Conservation (phyloP, 108 stramenopile genomes). For the Nitzschia putrida region DNA sequence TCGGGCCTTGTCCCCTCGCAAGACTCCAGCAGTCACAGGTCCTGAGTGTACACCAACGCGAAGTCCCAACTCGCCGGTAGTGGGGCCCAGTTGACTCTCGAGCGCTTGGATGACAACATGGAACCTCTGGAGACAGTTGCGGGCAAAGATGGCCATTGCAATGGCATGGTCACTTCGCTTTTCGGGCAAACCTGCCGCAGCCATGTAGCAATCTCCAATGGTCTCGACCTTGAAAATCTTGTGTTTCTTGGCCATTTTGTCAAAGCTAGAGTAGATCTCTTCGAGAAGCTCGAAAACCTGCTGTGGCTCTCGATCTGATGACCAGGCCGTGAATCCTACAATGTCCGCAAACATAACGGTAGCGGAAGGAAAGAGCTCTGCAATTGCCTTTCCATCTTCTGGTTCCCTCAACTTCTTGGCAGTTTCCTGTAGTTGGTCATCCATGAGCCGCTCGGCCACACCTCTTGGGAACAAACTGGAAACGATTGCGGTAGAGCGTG, state of each 20-base stretch:
- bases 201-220: conserved; percentile 49
- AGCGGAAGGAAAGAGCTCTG: not conserved
- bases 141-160: conserved; percentile 24
- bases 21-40: conserved; percentile 24
- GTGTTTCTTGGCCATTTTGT: not conserved
- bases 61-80: conserved; percentile 12
- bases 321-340: conserved; percentile 9
- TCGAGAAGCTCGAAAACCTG: conserved; percentile 22
- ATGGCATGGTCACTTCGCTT: conserved; percentile 16
- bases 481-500: not conserved
- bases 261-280: conserved; percentile 10
- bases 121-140: conserved; percentile 14
- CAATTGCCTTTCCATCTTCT: not conserved
- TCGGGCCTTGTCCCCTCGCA: conserved; percentile 17
- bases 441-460: not conserved
- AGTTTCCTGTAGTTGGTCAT: not conserved
- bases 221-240: conserved; percentile 16
- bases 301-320: not conserved
- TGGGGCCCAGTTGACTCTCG: conserved; percentile 14
- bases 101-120: not conserved
- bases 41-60: conserved; percentile 22
- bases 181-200: not conserved
- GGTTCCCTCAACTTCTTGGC: not conserved
- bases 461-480: not conserved
- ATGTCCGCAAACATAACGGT: conserved; percentile 14